Percentiles rank a stretch among this genome's conserved stretches.
These are phyloP conservation scores for Solanum sparsipilum DNA, from an alignment of 257 asterid species.

Conservation along the genomic window DNA sequence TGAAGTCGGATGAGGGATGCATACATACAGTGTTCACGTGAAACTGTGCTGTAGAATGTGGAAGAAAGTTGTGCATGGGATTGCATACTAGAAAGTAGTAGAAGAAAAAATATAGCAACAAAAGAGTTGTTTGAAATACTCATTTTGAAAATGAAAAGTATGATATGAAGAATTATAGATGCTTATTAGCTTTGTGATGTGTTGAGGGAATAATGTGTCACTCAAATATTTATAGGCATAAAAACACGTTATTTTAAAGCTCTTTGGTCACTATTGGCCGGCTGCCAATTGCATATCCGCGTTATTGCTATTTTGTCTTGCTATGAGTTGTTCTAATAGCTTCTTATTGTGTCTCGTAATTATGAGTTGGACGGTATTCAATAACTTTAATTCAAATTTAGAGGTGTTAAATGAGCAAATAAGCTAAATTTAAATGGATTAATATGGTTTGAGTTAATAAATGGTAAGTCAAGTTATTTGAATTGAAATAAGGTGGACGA, in stretches of 20 bases:
- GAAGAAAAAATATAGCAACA: neutral
- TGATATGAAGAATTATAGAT: neutral
- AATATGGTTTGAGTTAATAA: too few species aligned
- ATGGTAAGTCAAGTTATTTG: too few species aligned
- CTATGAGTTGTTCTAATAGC: too few species aligned
- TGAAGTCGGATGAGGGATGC: too few species aligned
- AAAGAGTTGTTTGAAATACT: neutral
- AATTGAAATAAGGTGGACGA: too few species aligned
- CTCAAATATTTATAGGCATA: neutral
- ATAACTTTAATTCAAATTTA: too few species aligned
- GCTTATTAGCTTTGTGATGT: neutral
- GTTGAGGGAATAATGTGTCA: neutral
- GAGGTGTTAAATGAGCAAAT: too few species aligned
- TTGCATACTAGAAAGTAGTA: neutral
- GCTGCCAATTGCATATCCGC: neutral
- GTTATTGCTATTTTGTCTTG: too few species aligned
- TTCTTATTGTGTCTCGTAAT: too few species aligned
- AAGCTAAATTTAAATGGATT: too few species aligned
- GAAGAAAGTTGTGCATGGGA: neutral
- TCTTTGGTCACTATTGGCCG: neutral
- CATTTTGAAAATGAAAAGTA: neutral
- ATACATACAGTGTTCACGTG: too few species aligned
- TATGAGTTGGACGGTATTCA: too few species aligned
- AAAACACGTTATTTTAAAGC: neutral
- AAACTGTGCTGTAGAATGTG: neutral